phyloP scores from a whole-genome alignment of 257 asterid species.

The Primulina tabacum region DNA sequence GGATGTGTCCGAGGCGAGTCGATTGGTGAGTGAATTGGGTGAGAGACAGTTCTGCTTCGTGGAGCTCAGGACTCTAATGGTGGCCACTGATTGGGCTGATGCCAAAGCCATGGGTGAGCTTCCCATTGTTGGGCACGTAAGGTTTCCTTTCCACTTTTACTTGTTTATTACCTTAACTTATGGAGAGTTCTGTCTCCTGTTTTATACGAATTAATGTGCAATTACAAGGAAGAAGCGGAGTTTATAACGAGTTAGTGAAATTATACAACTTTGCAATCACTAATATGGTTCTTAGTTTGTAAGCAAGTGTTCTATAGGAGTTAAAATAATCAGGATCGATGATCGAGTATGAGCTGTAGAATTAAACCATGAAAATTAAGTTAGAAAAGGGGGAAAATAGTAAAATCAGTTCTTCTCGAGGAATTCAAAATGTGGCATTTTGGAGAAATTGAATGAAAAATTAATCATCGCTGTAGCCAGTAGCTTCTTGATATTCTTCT shows the following conservation, averaged over 20 bases:
- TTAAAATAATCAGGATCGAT: too few relatives aligned
- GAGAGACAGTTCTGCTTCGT: slow-evolving; percentile 65
- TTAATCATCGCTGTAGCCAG: too few relatives aligned
- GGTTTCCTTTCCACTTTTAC: background rate
- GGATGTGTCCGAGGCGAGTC: slow-evolving; percentile 75
- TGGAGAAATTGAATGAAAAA: too few relatives aligned
- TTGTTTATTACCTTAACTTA: background rate
- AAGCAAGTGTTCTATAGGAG: too few relatives aligned
- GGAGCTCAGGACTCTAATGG: slow-evolving; percentile 95
- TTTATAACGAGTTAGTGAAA: background rate
- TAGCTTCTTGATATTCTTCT: too few relatives aligned
- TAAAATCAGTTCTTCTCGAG: background rate
- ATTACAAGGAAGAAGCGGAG: background rate
- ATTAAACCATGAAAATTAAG: too few relatives aligned
- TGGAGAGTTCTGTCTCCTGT: too few relatives aligned
- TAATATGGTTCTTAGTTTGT: background rate
- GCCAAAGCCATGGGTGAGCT: slow-evolving; percentile 71
- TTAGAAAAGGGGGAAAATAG: background rate
- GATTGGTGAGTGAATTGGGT: slow-evolving; percentile 57
- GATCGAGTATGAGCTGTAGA: too few relatives aligned
- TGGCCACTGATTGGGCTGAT: slow-evolving; percentile 96
- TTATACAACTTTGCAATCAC: background rate
- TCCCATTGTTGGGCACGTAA: slow-evolving; percentile 90
- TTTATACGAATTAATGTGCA: background rate
- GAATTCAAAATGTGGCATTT: background rate